Evolutionary conservation across 176 grass and related monocot species (phyloP).

Genomic region (Aegilops tauschii): DNA sequence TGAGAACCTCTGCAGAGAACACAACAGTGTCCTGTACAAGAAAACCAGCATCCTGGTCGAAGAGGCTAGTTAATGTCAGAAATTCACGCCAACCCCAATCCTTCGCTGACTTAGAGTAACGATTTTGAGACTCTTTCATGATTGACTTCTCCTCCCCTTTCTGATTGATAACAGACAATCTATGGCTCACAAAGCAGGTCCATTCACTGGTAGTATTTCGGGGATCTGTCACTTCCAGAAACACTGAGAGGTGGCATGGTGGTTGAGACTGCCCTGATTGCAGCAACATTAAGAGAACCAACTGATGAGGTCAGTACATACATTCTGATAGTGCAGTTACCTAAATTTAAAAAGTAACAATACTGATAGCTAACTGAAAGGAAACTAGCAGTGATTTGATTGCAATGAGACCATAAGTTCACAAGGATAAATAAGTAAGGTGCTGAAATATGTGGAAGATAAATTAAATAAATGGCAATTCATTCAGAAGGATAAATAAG

Average conservation of each 20-base stretch:
- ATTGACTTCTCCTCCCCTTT: conserved; percentile 85
- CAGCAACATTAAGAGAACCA: conserved; percentile 42
- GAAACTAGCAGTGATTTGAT: conserved; percentile 22
- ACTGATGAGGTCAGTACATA: conserved; percentile 31
- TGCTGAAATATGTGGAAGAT: neutral
- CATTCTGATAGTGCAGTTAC: conserved; percentile 22
- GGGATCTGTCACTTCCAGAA: conserved; percentile 92
- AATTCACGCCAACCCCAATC: conserved; percentile 99
- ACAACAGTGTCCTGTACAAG: conserved; percentile 83
- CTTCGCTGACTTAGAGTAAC: conserved; percentile 94
- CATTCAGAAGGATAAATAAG: neutral
- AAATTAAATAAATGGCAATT: neutral
- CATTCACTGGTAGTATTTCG: conserved; percentile 73
- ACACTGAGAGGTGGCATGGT: conserved; percentile 90
- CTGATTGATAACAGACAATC: conserved; percentile 88
- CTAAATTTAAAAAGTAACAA: conserved; percentile 9
- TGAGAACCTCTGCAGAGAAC: conserved; percentile 87
- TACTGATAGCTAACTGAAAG: conserved; percentile 16
- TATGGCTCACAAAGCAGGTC: conserved; percentile 97
- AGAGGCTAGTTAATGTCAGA: conserved; percentile 89
- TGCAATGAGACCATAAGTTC: conserved; percentile 5
- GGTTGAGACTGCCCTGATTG: conserved; percentile 98
- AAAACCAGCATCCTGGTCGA: conserved; percentile 93
- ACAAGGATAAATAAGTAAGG: neutral
- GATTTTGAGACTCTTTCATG: conserved; percentile 96